A percentile compares a stretch with the other conserved stretches of the same genome.
Evolutionary conservation across 257 asterid genomes (phyloP).

Genomic region (Solanum lycopersicoides): DNA sequence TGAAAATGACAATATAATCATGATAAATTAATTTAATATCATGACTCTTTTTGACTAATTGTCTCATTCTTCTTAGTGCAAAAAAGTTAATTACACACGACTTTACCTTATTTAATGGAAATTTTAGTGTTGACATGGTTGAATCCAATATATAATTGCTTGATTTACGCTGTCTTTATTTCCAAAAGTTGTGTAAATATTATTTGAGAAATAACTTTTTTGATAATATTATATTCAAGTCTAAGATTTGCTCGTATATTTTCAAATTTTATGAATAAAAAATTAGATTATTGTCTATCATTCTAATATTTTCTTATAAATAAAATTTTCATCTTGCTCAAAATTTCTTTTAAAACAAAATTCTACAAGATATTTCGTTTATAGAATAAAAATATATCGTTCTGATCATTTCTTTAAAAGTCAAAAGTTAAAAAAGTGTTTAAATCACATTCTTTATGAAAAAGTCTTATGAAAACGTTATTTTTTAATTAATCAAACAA

Average conservation of each 20-base stretch:
- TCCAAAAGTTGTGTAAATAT: not conserved
- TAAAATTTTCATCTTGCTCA: not conserved
- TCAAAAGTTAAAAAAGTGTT: too few relatives aligned
- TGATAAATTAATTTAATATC: not conserved
- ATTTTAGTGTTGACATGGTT: not conserved
- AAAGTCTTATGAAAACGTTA: fast-evolving
- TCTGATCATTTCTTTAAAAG: not conserved
- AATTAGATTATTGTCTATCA: not conserved
- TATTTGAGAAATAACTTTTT: not conserved
- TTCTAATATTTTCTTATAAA: not conserved
- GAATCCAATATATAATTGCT: not conserved
- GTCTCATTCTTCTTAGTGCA: not conserved
- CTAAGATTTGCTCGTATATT: not conserved
- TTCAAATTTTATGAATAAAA: not conserved
- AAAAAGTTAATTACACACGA: not conserved
- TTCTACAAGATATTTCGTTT: not conserved
- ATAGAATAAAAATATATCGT: too few relatives aligned
- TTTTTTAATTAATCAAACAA: too few relatives aligned
- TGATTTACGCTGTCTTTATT: not conserved
- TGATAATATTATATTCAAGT: not conserved
- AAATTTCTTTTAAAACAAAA: too few relatives aligned
- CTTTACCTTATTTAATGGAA: not conserved
- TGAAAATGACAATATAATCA: not conserved
- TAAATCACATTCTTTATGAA: fast-evolving
- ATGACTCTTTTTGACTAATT: not conserved